Evolutionary conservation across 2,329 filamentous ascomycete genomes (phyloP), one percentile per base, ranked within the genome.

Genomic region (Hypoxylon sp.): DNA sequence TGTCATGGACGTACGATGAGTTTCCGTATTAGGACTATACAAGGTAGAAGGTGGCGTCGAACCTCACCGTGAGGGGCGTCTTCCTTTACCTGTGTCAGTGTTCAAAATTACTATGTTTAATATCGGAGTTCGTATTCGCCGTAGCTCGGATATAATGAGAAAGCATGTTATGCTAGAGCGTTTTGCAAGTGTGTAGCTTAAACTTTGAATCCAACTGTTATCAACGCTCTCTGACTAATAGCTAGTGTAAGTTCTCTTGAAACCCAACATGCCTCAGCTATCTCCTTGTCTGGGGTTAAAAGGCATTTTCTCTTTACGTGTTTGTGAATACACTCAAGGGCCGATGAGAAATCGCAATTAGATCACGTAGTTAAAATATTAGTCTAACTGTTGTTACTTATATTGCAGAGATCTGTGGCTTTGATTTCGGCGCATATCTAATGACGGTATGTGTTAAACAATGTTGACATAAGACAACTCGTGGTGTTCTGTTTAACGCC

Each of bases 111-210:
- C 19, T 22, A 46, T 46, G 17, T 22, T 14, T 22, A 22, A 1
- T 13, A 46, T 9, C n/a, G n/a, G 10, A 33, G 19, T 19, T 22
- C 19, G 19, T 22, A 8, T 19, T 11, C 13, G 29, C 11, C 26
- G 22, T 5, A 9, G 22, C n/a, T 55, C 17, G 4, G 3, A 19
- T 31, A 44, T 33, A 44, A 29, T 35, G 6, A 9, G 13, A 48
- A 17, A 35, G 29, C 22, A n/a, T 50, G 31, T 31, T 31, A n/a
- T 31, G 47, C 51, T 47, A 29, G 56, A 59, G 56, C 56, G 47
- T 59, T 59, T 50, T 51, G 44, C n/a, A 39, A 52, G 24, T n/a
- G 47, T 37, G 37, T 9, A 47, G 24, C 19, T 59, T 51, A 51
- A 52, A n/a, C 4, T 50, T 29, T 8, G 17, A 24, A 47, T n/a